Evolutionary conservation across 2,329 filamentous ascomycete genomes (phyloP).

Genomic region (Trichoderma gracile): DNA sequence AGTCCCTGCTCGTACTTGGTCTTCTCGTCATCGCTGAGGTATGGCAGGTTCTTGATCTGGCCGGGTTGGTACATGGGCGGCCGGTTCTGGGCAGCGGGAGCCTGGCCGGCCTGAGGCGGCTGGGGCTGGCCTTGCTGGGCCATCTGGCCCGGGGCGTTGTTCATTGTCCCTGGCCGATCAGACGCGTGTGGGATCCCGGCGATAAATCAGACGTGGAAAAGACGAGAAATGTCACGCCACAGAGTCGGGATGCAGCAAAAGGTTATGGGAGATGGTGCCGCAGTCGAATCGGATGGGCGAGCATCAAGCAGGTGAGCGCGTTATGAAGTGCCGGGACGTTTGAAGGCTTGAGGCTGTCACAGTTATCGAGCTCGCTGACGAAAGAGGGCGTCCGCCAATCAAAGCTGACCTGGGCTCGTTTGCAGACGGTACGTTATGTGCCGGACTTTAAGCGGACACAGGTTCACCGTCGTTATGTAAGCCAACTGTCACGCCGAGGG

Average conservation of each 20-base stretch:
- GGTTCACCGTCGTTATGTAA: too few species aligned
- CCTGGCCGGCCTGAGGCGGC: constrained; percentile 32
- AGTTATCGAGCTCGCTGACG: background rate
- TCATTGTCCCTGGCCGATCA: constrained; percentile 29
- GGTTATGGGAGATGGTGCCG: too few species aligned
- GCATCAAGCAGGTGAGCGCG: constrained; percentile 3
- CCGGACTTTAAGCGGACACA: constrained; percentile 13
- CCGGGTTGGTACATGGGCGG: constrained; percentile 52
- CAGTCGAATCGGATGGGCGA: background rate
- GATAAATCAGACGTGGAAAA: background rate
- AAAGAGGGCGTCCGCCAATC: constrained; percentile 10
- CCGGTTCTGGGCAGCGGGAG: constrained; percentile 32
- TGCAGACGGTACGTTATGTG: too few species aligned
- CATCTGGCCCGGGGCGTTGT: constrained; percentile 32
- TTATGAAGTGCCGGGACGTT: constrained; percentile 1
- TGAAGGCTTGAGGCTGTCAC: constrained; percentile 2
- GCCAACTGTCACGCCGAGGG: too few species aligned
- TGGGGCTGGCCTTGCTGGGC: constrained; percentile 32
- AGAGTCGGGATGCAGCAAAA: background rate
- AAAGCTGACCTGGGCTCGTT: background rate
- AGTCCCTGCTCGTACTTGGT: constrained; percentile 60
- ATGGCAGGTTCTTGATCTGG: constrained; percentile 52
- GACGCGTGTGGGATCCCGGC: background rate
- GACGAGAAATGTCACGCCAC: background rate
- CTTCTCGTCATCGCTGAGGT: constrained; percentile 57